Percentiles rank a stretch among this genome's conserved stretches.
phyloP scores from a whole-genome alignment of 768 basidiomycete genomes.

The Collybiopsis confluens region DNA sequence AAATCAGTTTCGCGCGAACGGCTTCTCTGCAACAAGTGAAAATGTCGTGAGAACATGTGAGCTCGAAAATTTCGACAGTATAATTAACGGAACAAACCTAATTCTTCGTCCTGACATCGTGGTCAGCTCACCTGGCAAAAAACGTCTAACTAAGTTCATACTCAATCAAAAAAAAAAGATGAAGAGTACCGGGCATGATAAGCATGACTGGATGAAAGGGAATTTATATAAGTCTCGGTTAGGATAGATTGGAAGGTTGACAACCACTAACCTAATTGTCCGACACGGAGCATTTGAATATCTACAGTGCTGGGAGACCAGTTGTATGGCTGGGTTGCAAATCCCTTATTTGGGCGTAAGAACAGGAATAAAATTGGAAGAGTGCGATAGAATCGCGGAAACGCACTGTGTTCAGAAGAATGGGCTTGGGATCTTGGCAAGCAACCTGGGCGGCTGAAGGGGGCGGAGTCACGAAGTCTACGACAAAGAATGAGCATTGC shows the following conservation, averaged over 20 bases:
- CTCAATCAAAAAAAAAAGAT: constrained; percentile 38
- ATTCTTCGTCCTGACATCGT: constrained; percentile 55
- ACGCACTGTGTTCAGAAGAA: constrained; percentile 67
- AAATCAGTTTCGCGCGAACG: constrained; percentile 59
- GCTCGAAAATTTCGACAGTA: constrained; percentile 15
- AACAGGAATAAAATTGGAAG: constrained; percentile 3
- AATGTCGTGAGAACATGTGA: not conserved
- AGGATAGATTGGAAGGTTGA: no score
- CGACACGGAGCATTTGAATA: constrained; percentile 73
- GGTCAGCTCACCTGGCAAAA: constrained; percentile 62
- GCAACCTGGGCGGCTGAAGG: constrained; percentile 58
- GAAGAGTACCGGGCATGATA: constrained; percentile 55
- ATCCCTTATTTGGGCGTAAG: constrained; percentile 41
- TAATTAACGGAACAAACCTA: not conserved
- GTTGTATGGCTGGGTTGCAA: constrained; percentile 61
- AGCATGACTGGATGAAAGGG: constrained; percentile 46
- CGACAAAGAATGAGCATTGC: not conserved
- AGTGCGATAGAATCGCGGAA: constrained; percentile 10
- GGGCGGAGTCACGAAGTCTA: constrained; percentile 60
- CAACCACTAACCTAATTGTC: constrained; percentile 54
- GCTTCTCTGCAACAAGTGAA: constrained; percentile 46
- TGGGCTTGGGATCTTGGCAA: constrained; percentile 77
- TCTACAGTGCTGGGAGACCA: constrained; percentile 75
- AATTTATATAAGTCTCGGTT: not conserved
- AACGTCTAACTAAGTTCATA: not conserved